Base-by-base conservation (phyloP, 2,329 filamentous ascomycete species). In the Clonostachys chloroleuca region DNA sequence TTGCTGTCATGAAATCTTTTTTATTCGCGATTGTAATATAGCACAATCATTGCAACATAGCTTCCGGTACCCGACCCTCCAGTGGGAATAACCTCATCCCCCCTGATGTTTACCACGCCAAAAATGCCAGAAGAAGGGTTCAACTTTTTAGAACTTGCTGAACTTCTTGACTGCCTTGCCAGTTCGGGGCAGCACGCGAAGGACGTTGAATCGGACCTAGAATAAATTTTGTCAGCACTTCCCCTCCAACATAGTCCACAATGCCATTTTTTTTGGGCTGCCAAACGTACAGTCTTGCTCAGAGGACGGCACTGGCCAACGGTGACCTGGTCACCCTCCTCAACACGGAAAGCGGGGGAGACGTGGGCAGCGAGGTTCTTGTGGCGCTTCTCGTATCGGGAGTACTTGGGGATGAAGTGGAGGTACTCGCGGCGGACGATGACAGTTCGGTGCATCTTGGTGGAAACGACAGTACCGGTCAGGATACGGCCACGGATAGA, bases 401-500 rank as follows among this genome's bases (percentile, higher is more conserved):
- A 83, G 86, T 99, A 99, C 84, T 99, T 99, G 77, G 92, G 92
- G 73, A 99, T 88, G 81, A 89, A 99, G 84, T 99, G 94, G 56
- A 99, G 90, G 84, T 99, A 99, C 84, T 99, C 94, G 78, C 94
- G 87, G 75, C 94, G 94, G 84, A 99, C 95, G 80, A 99, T 87
- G 73, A 97, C 80, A 67, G 94, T 99, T 79, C 94, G 89, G 89
- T 99, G 94, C 94, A 99, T 99, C 89, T 99, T 99, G 79, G 94
- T 99, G 67, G 92, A 97, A 70, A 97, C 88, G 70, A 99, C 94
- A 72, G 91, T 96, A 70, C 94, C 94, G 73, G 92, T 97, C 62
- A 99, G 83, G 84, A 99, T 99, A 92, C 94, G 92, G 77, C 94
- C 94, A 81, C 94, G 94, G 83, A 99, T 99, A 60, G 94, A 97